A percentile compares a stretch with the other conserved stretches of the same genome.
Evolutionary conservation across 2,329 filamentous ascomycete species (phyloP).

Genomic region (Alternaria sp.): DNA sequence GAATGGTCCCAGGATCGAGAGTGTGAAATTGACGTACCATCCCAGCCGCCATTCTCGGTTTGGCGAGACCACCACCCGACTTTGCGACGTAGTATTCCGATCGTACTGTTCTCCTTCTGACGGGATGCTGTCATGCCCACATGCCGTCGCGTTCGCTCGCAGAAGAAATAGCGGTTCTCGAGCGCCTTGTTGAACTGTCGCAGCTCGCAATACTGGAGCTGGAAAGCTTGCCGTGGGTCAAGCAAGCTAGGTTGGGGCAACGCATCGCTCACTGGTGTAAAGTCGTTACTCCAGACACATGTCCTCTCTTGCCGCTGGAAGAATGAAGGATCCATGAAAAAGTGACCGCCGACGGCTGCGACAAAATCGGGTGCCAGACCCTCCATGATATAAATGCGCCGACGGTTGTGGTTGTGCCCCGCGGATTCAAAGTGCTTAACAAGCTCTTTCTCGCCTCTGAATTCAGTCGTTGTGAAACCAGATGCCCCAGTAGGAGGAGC

Average conservation of each 20-base stretch:
- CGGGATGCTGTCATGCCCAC: conserved; percentile 42
- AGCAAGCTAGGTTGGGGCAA: conserved; percentile 40
- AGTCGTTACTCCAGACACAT: conserved; percentile 45
- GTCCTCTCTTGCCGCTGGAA: conserved; percentile 43
- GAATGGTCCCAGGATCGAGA: background rate
- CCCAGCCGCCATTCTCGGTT: conserved; percentile 34
- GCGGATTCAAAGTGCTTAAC: conserved; percentile 20
- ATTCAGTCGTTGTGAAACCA: conserved; percentile 23
- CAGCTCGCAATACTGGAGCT: conserved; percentile 44
- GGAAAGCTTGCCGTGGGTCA: conserved; percentile 33
- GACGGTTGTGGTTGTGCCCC: conserved; percentile 12
- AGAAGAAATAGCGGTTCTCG: conserved; percentile 34
- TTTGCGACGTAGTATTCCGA: conserved; percentile 40
- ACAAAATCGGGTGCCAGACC: conserved; percentile 40
- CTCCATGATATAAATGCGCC: conserved; percentile 44
- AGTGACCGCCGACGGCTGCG: conserved; percentile 35
- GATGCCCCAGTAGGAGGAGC: conserved; percentile 12
- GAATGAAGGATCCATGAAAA: conserved; percentile 44
- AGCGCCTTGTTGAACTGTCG: conserved; percentile 39
- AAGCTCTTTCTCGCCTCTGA: conserved; percentile 22
- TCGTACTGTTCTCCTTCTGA: conserved; percentile 31
- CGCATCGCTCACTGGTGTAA: conserved; percentile 43
- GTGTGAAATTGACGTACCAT: conserved; percentile 28
- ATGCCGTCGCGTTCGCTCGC: conserved; percentile 36
- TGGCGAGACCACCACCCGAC: conserved; percentile 38